Base-by-base conservation (phyloP, 257 asterid species). In the Rhazya stricta region DNA sequence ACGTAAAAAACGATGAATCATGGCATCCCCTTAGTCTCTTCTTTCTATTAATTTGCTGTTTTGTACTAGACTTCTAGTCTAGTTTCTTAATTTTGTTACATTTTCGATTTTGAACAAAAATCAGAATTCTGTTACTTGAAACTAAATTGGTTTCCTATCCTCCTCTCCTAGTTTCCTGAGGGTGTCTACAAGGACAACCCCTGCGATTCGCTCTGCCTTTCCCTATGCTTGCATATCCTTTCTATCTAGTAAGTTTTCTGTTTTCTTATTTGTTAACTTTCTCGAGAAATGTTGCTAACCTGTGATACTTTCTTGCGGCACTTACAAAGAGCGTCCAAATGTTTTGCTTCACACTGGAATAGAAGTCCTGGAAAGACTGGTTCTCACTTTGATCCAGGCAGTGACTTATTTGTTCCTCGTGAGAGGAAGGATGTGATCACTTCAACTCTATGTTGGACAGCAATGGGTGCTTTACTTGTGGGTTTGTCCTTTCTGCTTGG, bases 321-420 rank as follows among this genome's bases (percentile, higher is more conserved):
- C n/a, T 53, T 13, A 5, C n/a, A 13, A 2, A 13, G 12, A 53
- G 58, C 3, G 6, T 53, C 19, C 10, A 53, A 53, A 53, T 53
- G 6, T 16, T 12, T 13, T 16, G n/a, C n/a, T n/a, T n/a, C n/a
- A n/a, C n/a, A n/a, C n/a, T 89, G 94, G 97, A 15, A 83, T 63
- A 84, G 97, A 85, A 91, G 94, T 79, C 96, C 97, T 16, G 96
- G 96, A 51, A 91, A 91, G 77, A 79, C 60, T 41, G 97, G 96
- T 21, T 91, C 97, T 76, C 97, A 91, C 81, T 91, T 71, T 85
- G 77, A 88, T 70, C 94, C 97, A 45, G 86, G 78, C 82, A 91
- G 96, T 50, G 94, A 90, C 84, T 83, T 91, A 77, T 91, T 91
- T 74, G 82, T 83, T 25, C 88, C 93, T 19, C 84, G 80, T 67